phyloP scores from a whole-genome alignment of 768 basidiomycete genomes.

The Tricholoma flavovirens region DNA sequence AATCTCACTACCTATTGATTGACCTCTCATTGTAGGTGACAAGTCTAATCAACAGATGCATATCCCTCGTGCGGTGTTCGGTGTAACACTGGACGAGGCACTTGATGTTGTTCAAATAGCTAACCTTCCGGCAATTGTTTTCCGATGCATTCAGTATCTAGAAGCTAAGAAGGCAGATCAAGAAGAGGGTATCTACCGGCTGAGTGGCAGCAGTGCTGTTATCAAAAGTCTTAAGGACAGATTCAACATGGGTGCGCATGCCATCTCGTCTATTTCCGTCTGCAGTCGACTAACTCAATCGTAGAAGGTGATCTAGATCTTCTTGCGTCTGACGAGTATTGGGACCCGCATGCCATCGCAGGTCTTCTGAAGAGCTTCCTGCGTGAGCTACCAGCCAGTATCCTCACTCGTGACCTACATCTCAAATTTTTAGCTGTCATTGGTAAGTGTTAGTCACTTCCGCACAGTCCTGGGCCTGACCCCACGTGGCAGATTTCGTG shows the following conservation, averaged over 20 bases:
- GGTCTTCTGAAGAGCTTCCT: constrained; percentile 91
- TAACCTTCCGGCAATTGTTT: constrained; percentile 89
- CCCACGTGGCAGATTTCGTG: constrained; percentile 64
- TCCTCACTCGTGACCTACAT: constrained; percentile 90
- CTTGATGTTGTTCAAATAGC: constrained; percentile 87
- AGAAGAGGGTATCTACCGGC: constrained; percentile 96
- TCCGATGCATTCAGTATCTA: constrained; percentile 92
- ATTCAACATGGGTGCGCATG: constrained; percentile 76
- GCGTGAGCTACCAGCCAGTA: constrained; percentile 88
- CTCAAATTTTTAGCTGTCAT: constrained; percentile 88
- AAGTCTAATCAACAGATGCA: constrained; percentile 31
- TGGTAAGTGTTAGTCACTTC: constrained; percentile 48
- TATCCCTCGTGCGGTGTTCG: constrained; percentile 76
- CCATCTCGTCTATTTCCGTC: constrained; percentile 6
- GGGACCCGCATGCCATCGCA: constrained; percentile 97
- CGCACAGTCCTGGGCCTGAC: constrained; percentile 1
- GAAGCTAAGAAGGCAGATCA: constrained; percentile 91
- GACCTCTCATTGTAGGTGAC: constrained; percentile 23
- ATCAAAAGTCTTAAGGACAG: constrained; percentile 91
- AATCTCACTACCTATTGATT: constrained; percentile 8
- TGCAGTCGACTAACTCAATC: constrained; percentile 9
- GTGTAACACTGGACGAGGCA: constrained; percentile 80
- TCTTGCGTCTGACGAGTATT: constrained; percentile 81
- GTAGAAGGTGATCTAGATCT: constrained; percentile 96
- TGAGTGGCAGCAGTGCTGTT: constrained; percentile 92